Evolutionary conservation across 257 asterid genomes (phyloP), one percentile per base, ranked within the genome.

Genomic region (Ligustrum vulgare): DNA sequence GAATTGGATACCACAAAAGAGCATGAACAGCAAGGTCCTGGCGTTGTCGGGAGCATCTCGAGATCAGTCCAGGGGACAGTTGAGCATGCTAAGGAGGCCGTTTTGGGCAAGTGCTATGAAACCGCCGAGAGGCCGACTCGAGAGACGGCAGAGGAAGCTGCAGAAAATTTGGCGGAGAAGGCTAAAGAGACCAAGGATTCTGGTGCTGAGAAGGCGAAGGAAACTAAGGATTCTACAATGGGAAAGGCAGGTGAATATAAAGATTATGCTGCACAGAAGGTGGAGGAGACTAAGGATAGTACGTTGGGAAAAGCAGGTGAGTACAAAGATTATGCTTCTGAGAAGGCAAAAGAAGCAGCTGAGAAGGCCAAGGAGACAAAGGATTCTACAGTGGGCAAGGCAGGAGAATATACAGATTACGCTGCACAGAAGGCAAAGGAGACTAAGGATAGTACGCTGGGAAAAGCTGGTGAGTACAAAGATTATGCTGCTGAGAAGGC

Each of bases 21-120:
- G 34, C 12, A 58, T 8, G 77, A 80, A 37, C 69, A 72, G 15
- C 41, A 73, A 0, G 64, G 34, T 2, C 71, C 85, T 0, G 82
- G 86, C 3, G 77, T 85, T 12, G 74, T 85, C 35, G 86, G 86
- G 0, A 75, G 76, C 10, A 70, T 82, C 0, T 11, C 79, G n/a
- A 82, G 67, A 45, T 34, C 82, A 0, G 86, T 84, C 51, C 82
- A 77, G 71, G 86, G 82, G 4, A 82, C 84, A 0, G 72, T 84
- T 25, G 89, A 71, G 25, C 86, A 85, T 0, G 89, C 88, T 7
- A 85, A 77, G 60, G 88, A 85, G 2, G 83, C 77, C 2, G 84
- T 82, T 5, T 25, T 78, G 7, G 88, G 86, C 3, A 84, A 77
- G 45, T 36, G 94, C 35, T 77, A 84, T 0, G 94, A 88, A 18